Conservation (phyloP, 2,329 filamentous ascomycete genomes). For the Coniochaeta hoffmannii region DNA sequence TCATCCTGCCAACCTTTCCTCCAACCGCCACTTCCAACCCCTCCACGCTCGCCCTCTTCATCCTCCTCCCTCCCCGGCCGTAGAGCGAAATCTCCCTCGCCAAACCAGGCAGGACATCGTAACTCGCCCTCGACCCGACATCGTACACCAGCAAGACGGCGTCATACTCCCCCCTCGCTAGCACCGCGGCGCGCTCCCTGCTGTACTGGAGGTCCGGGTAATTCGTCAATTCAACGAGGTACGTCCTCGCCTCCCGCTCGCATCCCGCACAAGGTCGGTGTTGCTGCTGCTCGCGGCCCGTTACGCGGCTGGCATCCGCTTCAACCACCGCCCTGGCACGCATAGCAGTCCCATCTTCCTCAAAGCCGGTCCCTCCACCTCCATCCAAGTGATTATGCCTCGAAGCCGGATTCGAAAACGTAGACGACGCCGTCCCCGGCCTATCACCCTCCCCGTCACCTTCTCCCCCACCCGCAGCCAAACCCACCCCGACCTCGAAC, state of each 20-base stretch:
- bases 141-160: conserved; percentile 22
- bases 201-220: conserved; percentile 16
- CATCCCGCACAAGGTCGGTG: conserved; percentile 8
- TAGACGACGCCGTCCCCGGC: conserved; percentile 8
- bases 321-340: too few relatives aligned
- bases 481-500: neutral
- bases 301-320: too few relatives aligned
- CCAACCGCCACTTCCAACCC: neutral
- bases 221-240: conserved; percentile 21
- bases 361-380: too few relatives aligned
- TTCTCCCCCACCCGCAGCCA: neutral
- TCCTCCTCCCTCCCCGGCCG: conserved; percentile 3
- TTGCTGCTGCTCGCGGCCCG: neutral
- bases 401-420: conserved; percentile 11
- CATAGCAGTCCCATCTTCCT: too few relatives aligned
- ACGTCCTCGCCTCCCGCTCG: conserved; percentile 12
- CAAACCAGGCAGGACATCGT: conserved; percentile 11
- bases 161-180: conserved; percentile 17
- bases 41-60: neutral
- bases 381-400: neutral
- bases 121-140: conserved; percentile 14
- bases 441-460: neutral
- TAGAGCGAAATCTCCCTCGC: conserved; percentile 15
- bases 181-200: conserved; percentile 12
- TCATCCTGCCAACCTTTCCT: neutral